Percentiles rank a stretch among this genome's conserved stretches.
These are phyloP conservation scores for Pyrrhoderma noxium DNA, from an alignment of 1,284 basidiomycete species.

Conservation along the genomic window DNA sequence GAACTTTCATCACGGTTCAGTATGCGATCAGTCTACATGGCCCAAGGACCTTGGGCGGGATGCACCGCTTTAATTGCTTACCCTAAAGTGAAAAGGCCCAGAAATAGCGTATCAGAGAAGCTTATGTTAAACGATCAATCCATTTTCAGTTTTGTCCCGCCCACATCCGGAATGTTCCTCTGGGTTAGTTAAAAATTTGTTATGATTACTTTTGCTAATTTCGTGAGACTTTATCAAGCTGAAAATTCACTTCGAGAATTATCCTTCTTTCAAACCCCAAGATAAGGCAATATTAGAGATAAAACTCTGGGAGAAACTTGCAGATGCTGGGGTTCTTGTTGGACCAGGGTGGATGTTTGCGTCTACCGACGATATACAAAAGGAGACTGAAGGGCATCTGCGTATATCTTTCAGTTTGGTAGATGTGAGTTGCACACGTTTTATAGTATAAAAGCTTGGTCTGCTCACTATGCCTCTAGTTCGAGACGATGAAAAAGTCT, in stretches of 20 bases:
- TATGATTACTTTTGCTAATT: neutral
- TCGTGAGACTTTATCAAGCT: slow-evolving; percentile 34
- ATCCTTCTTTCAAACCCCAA: slow-evolving; percentile 40
- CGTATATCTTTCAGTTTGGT: slow-evolving; percentile 55
- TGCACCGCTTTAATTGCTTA: slow-evolving; percentile 38
- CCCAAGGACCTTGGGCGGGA: slow-evolving; percentile 33
- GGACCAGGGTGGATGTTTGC: slow-evolving; percentile 56
- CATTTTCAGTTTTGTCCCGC: slow-evolving; percentile 65
- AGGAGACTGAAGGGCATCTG: slow-evolving; percentile 42
- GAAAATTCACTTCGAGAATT: slow-evolving; percentile 54
- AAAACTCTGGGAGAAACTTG: slow-evolving; percentile 49
- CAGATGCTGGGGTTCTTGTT: slow-evolving; percentile 53
- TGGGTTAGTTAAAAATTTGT: slow-evolving; percentile 39
- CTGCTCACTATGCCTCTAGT: slow-evolving; percentile 22
- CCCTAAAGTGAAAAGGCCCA: slow-evolving; percentile 25
- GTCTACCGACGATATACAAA: slow-evolving; percentile 28
- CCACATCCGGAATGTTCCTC: slow-evolving; percentile 62
- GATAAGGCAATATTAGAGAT: slow-evolving; percentile 39
- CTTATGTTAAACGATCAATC: slow-evolving; percentile 32
- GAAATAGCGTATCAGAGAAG: slow-evolving; percentile 17
- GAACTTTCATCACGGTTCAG: slow-evolving; percentile 47
- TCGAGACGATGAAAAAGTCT: slow-evolving; percentile 38
- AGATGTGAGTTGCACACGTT: slow-evolving; percentile 33
- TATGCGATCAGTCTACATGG: slow-evolving; percentile 29
- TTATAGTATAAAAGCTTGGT: neutral